Percentiles rank a stretch among this genome's conserved stretches.
These are phyloP conservation scores for Botrytis sinoallii DNA, from an alignment of 2,329 filamentous ascomycete genomes.

Conservation along the genomic window DNA sequence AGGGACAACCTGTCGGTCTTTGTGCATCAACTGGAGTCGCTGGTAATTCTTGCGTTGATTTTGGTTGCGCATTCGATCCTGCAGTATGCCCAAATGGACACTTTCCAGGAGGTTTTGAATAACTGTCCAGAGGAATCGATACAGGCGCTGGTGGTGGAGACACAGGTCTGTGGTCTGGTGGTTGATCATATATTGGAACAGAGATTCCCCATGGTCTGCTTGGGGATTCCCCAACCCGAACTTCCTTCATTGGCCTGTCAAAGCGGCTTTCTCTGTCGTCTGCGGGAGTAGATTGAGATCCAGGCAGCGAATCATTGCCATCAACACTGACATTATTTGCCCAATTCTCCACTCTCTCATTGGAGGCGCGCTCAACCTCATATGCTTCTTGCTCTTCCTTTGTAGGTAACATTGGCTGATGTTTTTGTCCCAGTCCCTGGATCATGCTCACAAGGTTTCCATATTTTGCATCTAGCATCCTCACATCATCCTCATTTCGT, in stretches of 20 bases:
- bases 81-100: conserved; percentile 42
- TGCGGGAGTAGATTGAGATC: conserved; percentile 42
- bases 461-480: conserved; percentile 90
- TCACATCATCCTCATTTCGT: conserved; percentile 78
- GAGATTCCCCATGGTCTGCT: conserved; percentile 91
- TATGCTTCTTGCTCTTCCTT: conserved; percentile 42
- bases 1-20: conserved; percentile 48
- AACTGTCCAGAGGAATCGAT: conserved; percentile 28
- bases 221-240: conserved; percentile 90
- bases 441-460: conserved; percentile 87
- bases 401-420: conserved; percentile 78
- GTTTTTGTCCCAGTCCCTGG: conserved; percentile 79
- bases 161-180: conserved; percentile 43
- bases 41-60: conserved; percentile 1
- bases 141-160: conserved; percentile 57
- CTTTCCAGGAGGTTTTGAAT: conserved; percentile 29
- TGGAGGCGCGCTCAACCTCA: conserved; percentile 52
- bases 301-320: conserved; percentile 41
- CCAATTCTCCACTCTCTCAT: conserved; percentile 80
- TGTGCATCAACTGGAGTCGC: conserved; percentile 8
- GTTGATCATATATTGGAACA: conserved; percentile 60
- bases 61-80: conserved; percentile 11
- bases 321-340: conserved; percentile 69
- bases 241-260: conserved; percentile 79
- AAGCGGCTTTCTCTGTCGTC: conserved; percentile 70